Evolutionary conservation across 345 rosid genomes (phyloP).

Genomic region (Balakata baccata): DNA sequence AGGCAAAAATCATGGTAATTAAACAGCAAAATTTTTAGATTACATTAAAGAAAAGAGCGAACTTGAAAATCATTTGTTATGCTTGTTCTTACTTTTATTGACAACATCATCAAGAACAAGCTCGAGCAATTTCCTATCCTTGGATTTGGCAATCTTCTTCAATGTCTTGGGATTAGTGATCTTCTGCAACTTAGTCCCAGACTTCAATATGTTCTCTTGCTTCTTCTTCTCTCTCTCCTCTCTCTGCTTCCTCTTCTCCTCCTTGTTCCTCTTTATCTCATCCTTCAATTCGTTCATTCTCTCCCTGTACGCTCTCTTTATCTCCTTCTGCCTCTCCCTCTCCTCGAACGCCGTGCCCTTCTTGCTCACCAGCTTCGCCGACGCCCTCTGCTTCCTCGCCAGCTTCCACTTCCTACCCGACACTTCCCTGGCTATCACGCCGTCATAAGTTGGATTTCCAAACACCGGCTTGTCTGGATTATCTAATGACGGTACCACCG

Average conservation of each 20-base stretch:
- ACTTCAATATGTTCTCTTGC: constrained; percentile 67
- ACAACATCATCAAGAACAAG: constrained; percentile 59
- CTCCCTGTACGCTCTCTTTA: constrained; percentile 74
- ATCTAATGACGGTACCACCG: constrained; percentile 63
- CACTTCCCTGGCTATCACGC: constrained; percentile 85
- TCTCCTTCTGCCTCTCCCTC: constrained; percentile 63
- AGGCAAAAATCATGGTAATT: background rate
- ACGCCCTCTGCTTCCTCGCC: constrained; percentile 60
- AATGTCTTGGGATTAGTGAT: constrained; percentile 78
- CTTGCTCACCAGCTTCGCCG: constrained; percentile 61
- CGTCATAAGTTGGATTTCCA: constrained; percentile 78
- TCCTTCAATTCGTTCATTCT: constrained; percentile 76
- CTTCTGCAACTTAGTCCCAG: constrained; percentile 78
- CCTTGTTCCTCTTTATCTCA: constrained; percentile 71
- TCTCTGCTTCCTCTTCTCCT: constrained; percentile 72
- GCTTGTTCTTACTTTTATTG: constrained; percentile 15
- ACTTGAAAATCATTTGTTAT: background rate
- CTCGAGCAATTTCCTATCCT: constrained; percentile 74
- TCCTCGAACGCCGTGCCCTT: constrained; percentile 55
- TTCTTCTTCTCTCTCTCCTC: constrained; percentile 93
- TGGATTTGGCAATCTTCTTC: constrained; percentile 73
- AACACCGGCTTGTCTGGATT: constrained; percentile 64
- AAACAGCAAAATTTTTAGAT: constrained; percentile 4
- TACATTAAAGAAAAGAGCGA: background rate
- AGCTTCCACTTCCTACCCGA: constrained; percentile 87